Evolutionary conservation across 768 basidiomycete species (phyloP), one percentile per base, ranked within the genome.

Genomic region (Tephrocybe sp.): DNA sequence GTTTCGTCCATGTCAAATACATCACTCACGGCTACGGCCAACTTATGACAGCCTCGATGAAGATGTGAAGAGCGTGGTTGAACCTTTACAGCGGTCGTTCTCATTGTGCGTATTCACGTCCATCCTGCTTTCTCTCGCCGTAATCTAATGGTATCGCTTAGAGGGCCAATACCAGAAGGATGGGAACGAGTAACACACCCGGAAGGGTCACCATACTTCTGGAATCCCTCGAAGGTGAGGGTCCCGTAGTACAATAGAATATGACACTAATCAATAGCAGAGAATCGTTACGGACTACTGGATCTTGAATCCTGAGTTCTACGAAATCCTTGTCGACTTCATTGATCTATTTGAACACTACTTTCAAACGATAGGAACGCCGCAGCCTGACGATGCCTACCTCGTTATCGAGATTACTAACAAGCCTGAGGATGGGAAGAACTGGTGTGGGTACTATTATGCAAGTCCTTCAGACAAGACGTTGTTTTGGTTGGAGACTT

Each of bases 121-220:
- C n/a, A n/a, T n/a, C n/a, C n/a, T n/a, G n/a, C n/a, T n/a, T n/a
- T n/a, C n/a, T n/a, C n/a, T n/a, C n/a, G n/a, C n/a, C n/a, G n/a
- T n/a, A n/a, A n/a, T 15, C 30, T 12, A n/a, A 11, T 19, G 13
- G 16, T 19, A 16, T 1, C 15, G n/a, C 5, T 37, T 19, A 50
- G 49, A 13, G 49, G 42, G 4, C 27, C 22, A 21, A n/a, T 53
- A 6, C 52, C 52, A 22, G 15, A 3, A 4, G 52, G 52, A 3
- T 53, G 52, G 52, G 36, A 47, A 13, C 46, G 43, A 23, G n/a
- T 48, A 11, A 44, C 37, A 13, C 52, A 53, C n/a, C 27, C 42
- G 2, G 50, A 42, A 48, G 54, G 54, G n/a, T 46, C 50, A 23
- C 54, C 54, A 13, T 55, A 51, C 30, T 55, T 55, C 42, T 55